A percentile compares a stretch with the other conserved stretches of the same genome.
phyloP scores from a whole-genome alignment of 1,284 basidiomycete genomes.

The Leucoagaricus sp. region DNA sequence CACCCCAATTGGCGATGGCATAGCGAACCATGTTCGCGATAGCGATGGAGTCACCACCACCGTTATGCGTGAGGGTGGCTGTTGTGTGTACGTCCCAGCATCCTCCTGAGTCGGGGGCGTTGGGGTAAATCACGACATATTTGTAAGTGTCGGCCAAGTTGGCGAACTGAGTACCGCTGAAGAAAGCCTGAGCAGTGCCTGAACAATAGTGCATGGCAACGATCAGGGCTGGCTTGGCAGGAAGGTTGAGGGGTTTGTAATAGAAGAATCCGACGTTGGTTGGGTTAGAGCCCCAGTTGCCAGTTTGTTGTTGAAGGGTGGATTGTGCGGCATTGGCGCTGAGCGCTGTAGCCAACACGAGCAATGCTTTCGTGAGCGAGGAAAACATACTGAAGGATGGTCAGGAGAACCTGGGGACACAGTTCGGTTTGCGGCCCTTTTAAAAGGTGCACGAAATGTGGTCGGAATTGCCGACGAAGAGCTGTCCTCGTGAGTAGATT shows the following conservation, averaged over 20 bases:
- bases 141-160: slow-evolving; percentile 45
- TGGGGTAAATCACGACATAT: slow-evolving; percentile 50
- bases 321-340: slow-evolving; percentile 26
- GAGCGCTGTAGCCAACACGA: slow-evolving; percentile 17
- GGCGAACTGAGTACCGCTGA: slow-evolving; percentile 48
- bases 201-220: slow-evolving; percentile 55
- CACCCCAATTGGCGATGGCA: slow-evolving; percentile 49
- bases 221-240: slow-evolving; percentile 44
- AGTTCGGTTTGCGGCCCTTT: not conserved
- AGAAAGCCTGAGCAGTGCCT: slow-evolving; percentile 54
- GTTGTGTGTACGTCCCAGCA: slow-evolving; percentile 58
- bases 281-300: slow-evolving; percentile 50
- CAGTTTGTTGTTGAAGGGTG: slow-evolving; percentile 33
- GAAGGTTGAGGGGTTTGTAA: slow-evolving; percentile 47
- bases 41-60: slow-evolving; percentile 53
- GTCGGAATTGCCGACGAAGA: not conserved
- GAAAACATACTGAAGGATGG: slow-evolving; percentile 10
- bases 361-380: slow-evolving; percentile 16
- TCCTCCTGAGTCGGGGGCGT: slow-evolving; percentile 45
- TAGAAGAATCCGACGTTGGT: slow-evolving; percentile 50
- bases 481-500: not conserved
- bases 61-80: slow-evolving; percentile 54
- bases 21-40: slow-evolving; percentile 51
- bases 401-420: not conserved
- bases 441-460: too few relatives aligned